Evolutionary conservation across 202 grass and related monocot species (phyloP).

Genomic region (Digitaria exilis): DNA sequence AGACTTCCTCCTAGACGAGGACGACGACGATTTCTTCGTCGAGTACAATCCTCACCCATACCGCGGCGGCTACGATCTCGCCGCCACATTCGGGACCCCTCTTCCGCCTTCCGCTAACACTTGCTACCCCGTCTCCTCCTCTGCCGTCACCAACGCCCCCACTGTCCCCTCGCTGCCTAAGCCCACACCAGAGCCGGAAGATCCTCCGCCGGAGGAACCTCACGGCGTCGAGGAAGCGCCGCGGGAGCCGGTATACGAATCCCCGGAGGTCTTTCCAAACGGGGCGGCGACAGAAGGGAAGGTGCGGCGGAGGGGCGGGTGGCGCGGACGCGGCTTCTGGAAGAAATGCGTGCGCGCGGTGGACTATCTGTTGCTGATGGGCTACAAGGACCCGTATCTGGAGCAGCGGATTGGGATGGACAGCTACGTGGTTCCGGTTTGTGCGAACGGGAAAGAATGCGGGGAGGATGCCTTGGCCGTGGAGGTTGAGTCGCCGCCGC

Average conservation of each 20-base stretch:
- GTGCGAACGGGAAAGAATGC: constrained; percentile 45
- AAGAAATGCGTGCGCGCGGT: constrained; percentile 37
- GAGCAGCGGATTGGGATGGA: constrained; percentile 49
- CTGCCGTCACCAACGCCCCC: not conserved
- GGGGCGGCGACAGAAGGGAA: not conserved
- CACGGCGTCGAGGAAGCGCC: not conserved
- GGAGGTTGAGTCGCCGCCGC: constrained; percentile 34
- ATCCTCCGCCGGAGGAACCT: not conserved
- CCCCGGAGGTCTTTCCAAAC: constrained; percentile 38
- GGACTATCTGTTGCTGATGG: constrained; percentile 59
- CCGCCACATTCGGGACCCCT: constrained; percentile 41
- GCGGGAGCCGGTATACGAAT: constrained; percentile 25
- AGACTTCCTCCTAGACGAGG: constrained; percentile 12
- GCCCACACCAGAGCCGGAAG: not conserved
- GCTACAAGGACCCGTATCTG: constrained; percentile 47
- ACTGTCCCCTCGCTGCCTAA: not conserved
- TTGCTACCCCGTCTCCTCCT: constrained; percentile 52
- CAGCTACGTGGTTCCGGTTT: constrained; percentile 47
- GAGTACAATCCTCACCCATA: constrained; percentile 61
- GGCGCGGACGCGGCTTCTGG: constrained; percentile 22
- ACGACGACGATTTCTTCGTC: constrained; percentile 57
- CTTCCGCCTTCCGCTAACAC: constrained; percentile 51
- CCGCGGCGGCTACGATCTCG: constrained; percentile 57
- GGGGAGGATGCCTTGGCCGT: constrained; percentile 23
- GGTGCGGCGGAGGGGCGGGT: not conserved